Percentiles rank a stretch among this genome's conserved stretches.
Conservation (phyloP, 805 yeast species). For the Candida mattraensis region DNA sequence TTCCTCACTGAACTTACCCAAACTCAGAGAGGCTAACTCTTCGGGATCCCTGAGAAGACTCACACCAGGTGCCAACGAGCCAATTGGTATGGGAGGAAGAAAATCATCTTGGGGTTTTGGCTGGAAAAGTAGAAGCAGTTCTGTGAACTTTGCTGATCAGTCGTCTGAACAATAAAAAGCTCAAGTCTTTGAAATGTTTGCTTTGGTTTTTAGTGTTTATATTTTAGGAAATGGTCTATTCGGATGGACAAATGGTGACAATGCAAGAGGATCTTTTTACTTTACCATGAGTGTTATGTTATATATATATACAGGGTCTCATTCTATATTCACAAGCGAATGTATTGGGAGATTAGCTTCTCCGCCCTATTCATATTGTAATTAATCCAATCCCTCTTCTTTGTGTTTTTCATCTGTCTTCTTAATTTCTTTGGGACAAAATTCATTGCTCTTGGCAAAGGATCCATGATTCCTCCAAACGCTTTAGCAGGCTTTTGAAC, state of each 20-base stretch:
- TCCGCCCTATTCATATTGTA: slow-evolving; percentile 30
- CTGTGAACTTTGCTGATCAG: slow-evolving; percentile 10
- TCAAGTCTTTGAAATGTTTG: slow-evolving; percentile 8
- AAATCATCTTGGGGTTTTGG: slow-evolving; percentile 27
- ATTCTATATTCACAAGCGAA: slow-evolving; percentile 40
- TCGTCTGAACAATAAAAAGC: slow-evolving; percentile 1
- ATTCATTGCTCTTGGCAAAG: slow-evolving; percentile 59
- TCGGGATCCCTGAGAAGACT: slow-evolving; percentile 12
- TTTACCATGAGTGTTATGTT: neutral
- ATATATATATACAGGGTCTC: slow-evolving; percentile 30
- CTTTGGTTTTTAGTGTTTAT: too few relatives aligned
- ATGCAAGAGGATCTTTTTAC: too few relatives aligned
- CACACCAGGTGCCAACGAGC: slow-evolving; percentile 7
- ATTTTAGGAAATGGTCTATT: neutral
- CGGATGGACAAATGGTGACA: too few relatives aligned
- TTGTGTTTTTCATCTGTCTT: slow-evolving; percentile 47
- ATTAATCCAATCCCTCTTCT: slow-evolving; percentile 33
- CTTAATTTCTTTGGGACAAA: slow-evolving; percentile 54
- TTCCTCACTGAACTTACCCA: slow-evolving; percentile 12
- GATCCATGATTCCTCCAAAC: slow-evolving; percentile 66
- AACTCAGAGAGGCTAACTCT: slow-evolving; percentile 12
- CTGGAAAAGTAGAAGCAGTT: slow-evolving; percentile 24
- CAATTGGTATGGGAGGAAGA: slow-evolving; percentile 14
- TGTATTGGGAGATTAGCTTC: slow-evolving; percentile 40
- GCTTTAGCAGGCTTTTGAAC: slow-evolving; percentile 63